Base-by-base conservation (phyloP, 176 grass and related monocot genomes). In the Musa acuminata region DNA sequence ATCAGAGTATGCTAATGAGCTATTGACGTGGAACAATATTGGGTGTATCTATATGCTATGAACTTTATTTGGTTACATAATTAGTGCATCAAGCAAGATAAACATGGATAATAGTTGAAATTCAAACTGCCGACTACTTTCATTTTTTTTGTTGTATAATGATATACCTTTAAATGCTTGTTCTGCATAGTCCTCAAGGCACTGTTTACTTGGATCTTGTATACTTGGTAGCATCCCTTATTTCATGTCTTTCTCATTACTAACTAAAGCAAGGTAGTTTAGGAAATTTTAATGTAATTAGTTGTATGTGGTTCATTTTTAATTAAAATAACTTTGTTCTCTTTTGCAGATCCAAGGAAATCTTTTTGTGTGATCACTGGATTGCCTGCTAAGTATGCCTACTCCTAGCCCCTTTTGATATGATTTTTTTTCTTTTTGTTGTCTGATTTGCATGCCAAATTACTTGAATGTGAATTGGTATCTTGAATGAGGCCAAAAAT, bases 361-460 rank as follows among this genome's bases (percentile, higher is more conserved):
- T 72, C 82, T 49, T 54, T 94, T 71, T 98, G 95, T 76, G 86
- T 71, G 27, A 80, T 98, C 64, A 94, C 88, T 25, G 90, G 90
- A 67, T 82, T 93, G 68, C 95, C 84, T 82, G 86, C 95, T 59
- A 93, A 89, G 95, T 98, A 93, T 78, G 80, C 54, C 53, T 77
- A 52, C 65, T 75, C 57, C 21, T 27, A 19, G 20, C 19, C 7
- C 10, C 49, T 54, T 60, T 76, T 71, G 59, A 11, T 11, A 2
- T 14, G n/a, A 70, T 27, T 79, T 16, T 49, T 74, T 23, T 52
- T 29, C 9, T n/a, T 53, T 35, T 29, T 16, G 3, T 71, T 71
- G 12, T 57, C 11, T 14, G 3, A 79, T 29, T 26, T 78, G 54
- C 13, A 60, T 50, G 50, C 1, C 48, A 54, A 80, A 58, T 52